Evolutionary conservation across 2,329 filamentous ascomycete species (phyloP), one percentile per base, ranked within the genome.

Genomic region (Ophiostoma sp.): DNA sequence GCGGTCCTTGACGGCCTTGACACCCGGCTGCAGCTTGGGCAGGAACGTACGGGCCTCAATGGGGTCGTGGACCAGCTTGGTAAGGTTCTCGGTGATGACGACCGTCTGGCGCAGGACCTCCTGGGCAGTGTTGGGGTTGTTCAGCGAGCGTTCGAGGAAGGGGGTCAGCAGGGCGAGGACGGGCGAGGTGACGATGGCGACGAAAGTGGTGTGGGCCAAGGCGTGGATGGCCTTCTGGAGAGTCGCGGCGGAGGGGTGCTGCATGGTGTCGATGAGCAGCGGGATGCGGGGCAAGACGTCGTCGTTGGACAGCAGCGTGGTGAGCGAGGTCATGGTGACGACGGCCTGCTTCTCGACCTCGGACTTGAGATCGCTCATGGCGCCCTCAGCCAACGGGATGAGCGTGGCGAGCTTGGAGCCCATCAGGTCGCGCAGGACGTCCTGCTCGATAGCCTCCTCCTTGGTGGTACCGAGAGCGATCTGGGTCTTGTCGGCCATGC

Each of bases 151-250:
- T 84, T 98, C 96, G 36, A 99, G 90, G 77, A 98, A 92, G 63
- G 96, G 96, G 1, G 96, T 99, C 72, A 99, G 88, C 72, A 99
- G 90, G 22, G 96, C 96, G 73, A 99, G 89, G 5, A 98, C 95
- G 11, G 96, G 96, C 9, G 95, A 98, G 15, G 94, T 98, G 78
- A 99, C 96, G 76, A 97, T 88, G 72, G 96, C 95, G 71, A 99
- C 96, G 78, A 99, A 99, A n/a, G 96, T 99, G 12, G 96, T 99
- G 85, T 97, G 94, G 3, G 95, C 98, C 63, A 99, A 87, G 63
- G 95, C 96, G 80, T 98, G 96, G 77, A 99, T 98, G 42, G 96
- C 95, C 86, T 98, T 98, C 81, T 97, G 93, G 72, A 97, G 88
- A 36, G 92, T 94, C 82, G 97, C 90, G 17, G 93, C 87, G 12